These are phyloP conservation scores for Fraxinus greggii DNA, from an alignment of 305 asterid species.

Conservation along the genomic window DNA sequence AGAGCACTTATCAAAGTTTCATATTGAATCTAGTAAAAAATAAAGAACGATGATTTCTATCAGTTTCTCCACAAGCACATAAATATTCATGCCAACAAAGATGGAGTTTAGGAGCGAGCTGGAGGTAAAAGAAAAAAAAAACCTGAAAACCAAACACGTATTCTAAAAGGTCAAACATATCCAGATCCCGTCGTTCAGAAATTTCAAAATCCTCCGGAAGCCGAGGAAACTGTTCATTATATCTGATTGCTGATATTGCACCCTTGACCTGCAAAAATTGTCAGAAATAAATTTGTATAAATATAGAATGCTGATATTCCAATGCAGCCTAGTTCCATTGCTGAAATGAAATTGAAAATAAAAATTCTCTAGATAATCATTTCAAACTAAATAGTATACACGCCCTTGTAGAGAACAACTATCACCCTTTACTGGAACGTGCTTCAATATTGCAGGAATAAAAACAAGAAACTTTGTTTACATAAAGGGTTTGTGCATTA, in stretches of 20 bases:
- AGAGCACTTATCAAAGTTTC: neutral
- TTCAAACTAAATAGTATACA: slow-evolving; percentile 9
- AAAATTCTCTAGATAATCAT: slow-evolving; percentile 4
- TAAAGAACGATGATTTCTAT: neutral
- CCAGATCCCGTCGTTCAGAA: slow-evolving; percentile 67
- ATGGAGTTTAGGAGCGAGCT: slow-evolving; percentile 5
- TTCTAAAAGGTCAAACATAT: slow-evolving; percentile 95
- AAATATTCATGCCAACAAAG: slow-evolving; percentile 12
- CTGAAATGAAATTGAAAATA: neutral
- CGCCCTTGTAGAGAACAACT: neutral
- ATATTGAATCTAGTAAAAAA: neutral
- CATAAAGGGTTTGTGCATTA: slow-evolving; percentile 6
- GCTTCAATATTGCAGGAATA: neutral
- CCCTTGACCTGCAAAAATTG: slow-evolving; percentile 67
- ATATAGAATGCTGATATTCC: slow-evolving; percentile 12
- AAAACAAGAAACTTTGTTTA: neutral
- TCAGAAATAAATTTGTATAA: slow-evolving; percentile 16
- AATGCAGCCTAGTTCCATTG: slow-evolving; percentile 18
- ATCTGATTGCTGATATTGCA: slow-evolving; percentile 74
- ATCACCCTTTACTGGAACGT: neutral
- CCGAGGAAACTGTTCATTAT: slow-evolving; percentile 76
- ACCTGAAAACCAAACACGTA: slow-evolving; percentile 96
- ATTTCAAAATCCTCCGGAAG: slow-evolving; percentile 68
- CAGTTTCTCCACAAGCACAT: slow-evolving; percentile 14
- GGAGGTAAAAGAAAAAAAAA: slow-evolving; percentile 21